Conservation (phyloP, 805 yeast species). For the Wickerhamomyces sydowiorum region DNA sequence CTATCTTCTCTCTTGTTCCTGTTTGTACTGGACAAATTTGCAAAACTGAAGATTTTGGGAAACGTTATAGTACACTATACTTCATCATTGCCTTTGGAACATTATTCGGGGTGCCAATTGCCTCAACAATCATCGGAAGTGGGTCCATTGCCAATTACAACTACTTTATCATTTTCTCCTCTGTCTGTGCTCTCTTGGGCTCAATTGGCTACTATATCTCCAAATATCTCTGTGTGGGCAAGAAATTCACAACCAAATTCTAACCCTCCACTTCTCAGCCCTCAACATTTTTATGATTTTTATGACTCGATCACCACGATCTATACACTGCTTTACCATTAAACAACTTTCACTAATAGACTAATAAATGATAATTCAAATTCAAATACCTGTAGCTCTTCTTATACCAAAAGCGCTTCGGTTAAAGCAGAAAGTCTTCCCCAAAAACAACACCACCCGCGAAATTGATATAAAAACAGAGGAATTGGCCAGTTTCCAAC, state of each 20-base stretch:
- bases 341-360: too few species aligned
- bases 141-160: slow-evolving; percentile 27
- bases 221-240: not conserved
- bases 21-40: slow-evolving; percentile 52
- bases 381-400: too few species aligned
- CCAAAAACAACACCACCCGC: not conserved
- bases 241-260: not conserved
- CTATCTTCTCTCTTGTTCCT: slow-evolving; percentile 48
- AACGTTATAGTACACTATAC: slow-evolving; percentile 46
- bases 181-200: slow-evolving; percentile 14
- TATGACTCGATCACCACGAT: too few species aligned
- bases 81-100: slow-evolving; percentile 46
- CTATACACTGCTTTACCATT: too few species aligned
- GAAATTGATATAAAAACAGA: not conserved
- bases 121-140: slow-evolving; percentile 36
- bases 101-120: slow-evolving; percentile 41
- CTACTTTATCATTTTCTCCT: slow-evolving; percentile 36
- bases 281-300: not conserved
- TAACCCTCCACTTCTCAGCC: not conserved
- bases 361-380: too few species aligned
- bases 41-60: slow-evolving; percentile 42
- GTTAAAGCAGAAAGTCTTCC: too few species aligned
- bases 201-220: not conserved
- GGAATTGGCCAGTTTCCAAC: not conserved
- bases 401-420: too few species aligned